Conservation (phyloP, 139 green algal genomes). For the Volvox reticuliferus region DNA sequence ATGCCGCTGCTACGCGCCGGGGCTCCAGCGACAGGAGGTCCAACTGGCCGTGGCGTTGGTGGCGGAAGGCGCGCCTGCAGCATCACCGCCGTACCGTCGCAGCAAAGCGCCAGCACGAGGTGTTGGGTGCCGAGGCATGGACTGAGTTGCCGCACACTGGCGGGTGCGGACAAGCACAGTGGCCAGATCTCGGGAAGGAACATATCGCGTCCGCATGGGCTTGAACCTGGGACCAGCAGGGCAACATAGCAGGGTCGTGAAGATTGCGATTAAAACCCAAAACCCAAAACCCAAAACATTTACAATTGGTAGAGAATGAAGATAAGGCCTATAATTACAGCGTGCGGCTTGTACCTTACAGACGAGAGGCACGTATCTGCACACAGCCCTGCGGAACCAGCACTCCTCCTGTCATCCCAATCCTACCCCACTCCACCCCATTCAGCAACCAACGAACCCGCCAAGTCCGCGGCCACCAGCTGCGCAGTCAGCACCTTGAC, state of each 20-base stretch:
- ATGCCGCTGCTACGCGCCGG: not conserved
- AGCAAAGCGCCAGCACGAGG: not conserved
- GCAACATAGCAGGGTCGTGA: too few species aligned
- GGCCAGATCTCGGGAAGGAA: slow-evolving; percentile 18
- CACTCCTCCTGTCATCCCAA: not conserved
- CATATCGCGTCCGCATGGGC: not conserved
- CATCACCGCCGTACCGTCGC: not conserved
- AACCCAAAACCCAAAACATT: too few species aligned
- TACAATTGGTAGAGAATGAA: too few species aligned
- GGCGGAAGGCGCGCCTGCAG: slow-evolving; percentile 18
- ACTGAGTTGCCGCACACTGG: not conserved
- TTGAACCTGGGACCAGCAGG: not conserved
- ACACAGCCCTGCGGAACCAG: too few species aligned
- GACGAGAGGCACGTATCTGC: too few species aligned
- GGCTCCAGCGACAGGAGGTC: not conserved
- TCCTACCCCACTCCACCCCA: not conserved
- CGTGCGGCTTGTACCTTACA: too few species aligned
- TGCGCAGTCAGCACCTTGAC: not conserved
- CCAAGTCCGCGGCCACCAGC: not conserved
- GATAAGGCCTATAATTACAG: too few species aligned
- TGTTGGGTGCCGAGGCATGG: slow-evolving; percentile 5
- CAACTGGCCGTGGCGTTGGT: not conserved
- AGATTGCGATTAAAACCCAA: too few species aligned
- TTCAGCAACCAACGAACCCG: not conserved
- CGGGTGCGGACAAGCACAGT: slow-evolving; percentile 20